A percentile compares a stretch with the other conserved stretches of the same genome.
phyloP scores from a whole-genome alignment of 306 rosid species.

The Albizia julibrissin region DNA sequence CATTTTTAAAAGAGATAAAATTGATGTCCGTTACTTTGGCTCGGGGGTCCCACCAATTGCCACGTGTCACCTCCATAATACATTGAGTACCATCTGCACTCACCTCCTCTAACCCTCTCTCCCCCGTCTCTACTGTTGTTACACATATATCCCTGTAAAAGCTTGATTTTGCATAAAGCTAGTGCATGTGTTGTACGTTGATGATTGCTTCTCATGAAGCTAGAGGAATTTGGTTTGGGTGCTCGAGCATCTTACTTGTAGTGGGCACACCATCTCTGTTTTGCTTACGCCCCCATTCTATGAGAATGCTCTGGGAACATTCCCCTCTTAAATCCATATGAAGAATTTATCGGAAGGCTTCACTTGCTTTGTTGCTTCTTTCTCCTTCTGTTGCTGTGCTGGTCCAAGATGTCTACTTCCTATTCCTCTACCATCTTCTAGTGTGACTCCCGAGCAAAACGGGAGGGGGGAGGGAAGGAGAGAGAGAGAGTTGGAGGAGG shows the following conservation, averaged over 20 bases:
- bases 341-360: constrained; percentile 74
- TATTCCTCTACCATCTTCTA: constrained; percentile 14
- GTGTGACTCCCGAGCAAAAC: constrained; percentile 57
- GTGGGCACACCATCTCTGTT: neutral
- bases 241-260: constrained; percentile 30
- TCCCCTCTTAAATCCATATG: constrained; percentile 74
- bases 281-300: constrained; percentile 1
- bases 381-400: constrained; percentile 10
- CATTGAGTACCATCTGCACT: no score
- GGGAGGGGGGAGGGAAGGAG: neutral
- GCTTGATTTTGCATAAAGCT: neutral
- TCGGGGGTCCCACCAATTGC: no score
- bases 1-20: no score
- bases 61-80: no score
- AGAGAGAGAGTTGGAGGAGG: no score
- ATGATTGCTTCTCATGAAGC: constrained; percentile 40
- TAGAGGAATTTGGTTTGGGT: constrained; percentile 38
- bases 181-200: constrained; percentile 30
- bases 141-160: neutral
- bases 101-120: no score
- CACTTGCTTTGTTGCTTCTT: constrained; percentile 26
- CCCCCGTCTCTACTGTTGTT: no score
- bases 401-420: neutral
- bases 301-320: constrained; percentile 6
- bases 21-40: no score